Evolutionary conservation across 495 filamentous ascomycete genomes (phyloP).

Genomic region (Neurospora sublineolata): DNA sequence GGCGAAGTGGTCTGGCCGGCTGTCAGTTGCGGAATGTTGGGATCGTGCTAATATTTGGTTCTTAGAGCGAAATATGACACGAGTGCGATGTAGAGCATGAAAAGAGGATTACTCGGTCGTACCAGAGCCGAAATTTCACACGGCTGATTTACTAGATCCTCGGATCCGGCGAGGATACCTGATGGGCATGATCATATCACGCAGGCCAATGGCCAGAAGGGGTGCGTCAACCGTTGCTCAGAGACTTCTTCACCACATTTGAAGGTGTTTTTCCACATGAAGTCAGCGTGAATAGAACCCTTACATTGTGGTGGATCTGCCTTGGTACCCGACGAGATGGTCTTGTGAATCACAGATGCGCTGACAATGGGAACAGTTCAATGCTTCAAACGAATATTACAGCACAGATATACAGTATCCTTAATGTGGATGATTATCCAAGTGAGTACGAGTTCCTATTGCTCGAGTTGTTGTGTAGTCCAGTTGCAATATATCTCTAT

Average conservation of each 20-base stretch:
- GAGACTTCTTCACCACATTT: background rate
- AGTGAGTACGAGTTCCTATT: background rate
- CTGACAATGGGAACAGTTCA: background rate
- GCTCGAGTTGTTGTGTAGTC: background rate
- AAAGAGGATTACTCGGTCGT: background rate
- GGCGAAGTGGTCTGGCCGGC: background rate
- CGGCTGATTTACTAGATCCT: background rate
- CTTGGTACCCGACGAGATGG: background rate
- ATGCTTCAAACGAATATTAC: background rate
- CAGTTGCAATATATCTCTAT: background rate
- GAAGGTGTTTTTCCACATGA: background rate
- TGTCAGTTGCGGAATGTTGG: no score
- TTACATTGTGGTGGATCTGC: background rate
- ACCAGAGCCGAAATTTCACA: background rate
- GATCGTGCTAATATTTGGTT: background rate
- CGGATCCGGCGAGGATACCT: background rate
- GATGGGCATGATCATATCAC: background rate
- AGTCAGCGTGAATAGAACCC: background rate
- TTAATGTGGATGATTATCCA: background rate
- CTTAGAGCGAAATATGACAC: background rate
- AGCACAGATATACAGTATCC: background rate
- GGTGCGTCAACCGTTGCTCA: background rate
- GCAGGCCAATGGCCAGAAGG: background rate
- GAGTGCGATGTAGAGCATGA: background rate
- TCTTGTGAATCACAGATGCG: background rate